A percentile compares a stretch with the other conserved stretches of the same genome.
phyloP scores from a whole-genome alignment of 1,284 basidiomycete species.

The Ceratobasidium sp. region DNA sequence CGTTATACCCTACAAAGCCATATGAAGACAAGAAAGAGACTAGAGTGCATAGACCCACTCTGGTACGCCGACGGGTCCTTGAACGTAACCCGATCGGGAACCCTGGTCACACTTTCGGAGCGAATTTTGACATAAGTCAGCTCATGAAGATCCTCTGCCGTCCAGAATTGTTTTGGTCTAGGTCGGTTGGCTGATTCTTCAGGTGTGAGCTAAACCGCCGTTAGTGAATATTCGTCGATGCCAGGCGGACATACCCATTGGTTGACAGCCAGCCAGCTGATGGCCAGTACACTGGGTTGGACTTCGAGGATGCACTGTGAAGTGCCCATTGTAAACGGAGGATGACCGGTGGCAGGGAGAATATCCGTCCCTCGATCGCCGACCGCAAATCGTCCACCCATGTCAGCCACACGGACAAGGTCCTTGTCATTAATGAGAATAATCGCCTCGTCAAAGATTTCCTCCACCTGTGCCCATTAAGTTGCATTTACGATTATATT shows the following conservation, averaged over 20 bases:
- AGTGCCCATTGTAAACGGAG: conserved; percentile 16
- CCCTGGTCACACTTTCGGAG: conserved; percentile 67
- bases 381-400: conserved; percentile 70
- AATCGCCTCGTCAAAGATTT: conserved; percentile 86
- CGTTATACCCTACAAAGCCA: conserved; percentile 1
- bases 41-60: conserved; percentile 24
- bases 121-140: conserved; percentile 69
- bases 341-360: conserved; percentile 58
- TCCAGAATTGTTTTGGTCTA: conserved; percentile 79
- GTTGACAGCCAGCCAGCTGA: conserved; percentile 89
- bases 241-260: conserved; percentile 65
- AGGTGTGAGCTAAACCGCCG: conserved; percentile 60
- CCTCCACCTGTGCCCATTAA: conserved; percentile 3
- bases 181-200: conserved; percentile 60
- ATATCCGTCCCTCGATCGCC: conserved; percentile 77
- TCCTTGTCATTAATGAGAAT: conserved; percentile 53
- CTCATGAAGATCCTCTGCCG: conserved; percentile 65
- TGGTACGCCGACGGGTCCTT: conserved; percentile 52
- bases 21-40: background rate
- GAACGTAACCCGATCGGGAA: conserved; percentile 56
- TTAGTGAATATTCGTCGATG: background rate
- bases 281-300: conserved; percentile 76
- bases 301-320: conserved; percentile 58
- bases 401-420: conserved; percentile 73
- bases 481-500: background rate